Percentiles rank a stretch among this genome's conserved stretches.
These are phyloP conservation scores for Coemansia sp. DNA, from an alignment of 192 early-diverging fungal species.

Conservation along the genomic window DNA sequence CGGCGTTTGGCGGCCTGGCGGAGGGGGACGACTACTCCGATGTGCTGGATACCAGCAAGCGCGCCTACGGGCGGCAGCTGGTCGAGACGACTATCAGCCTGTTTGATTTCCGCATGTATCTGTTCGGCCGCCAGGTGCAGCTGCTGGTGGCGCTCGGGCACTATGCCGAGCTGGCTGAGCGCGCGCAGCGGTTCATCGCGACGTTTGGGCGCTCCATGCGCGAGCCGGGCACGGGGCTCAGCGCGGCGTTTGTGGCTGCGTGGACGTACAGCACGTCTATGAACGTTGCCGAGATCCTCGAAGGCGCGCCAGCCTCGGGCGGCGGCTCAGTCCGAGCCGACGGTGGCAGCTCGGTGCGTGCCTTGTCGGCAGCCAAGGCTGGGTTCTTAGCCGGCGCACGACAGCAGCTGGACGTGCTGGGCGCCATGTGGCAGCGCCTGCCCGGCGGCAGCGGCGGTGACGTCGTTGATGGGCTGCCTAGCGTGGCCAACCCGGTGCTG, in stretches of 20 bases:
- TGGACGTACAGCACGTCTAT: conserved; percentile 50
- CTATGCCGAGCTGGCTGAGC: conserved; percentile 34
- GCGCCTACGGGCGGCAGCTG: conserved; percentile 86
- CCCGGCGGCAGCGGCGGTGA: background rate
- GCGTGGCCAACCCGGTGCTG: conserved; percentile 44
- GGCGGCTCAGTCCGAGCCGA: conserved; percentile 10
- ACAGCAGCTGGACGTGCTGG: conserved; percentile 48
- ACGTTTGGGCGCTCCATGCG: conserved; percentile 37
- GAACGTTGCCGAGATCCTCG: conserved; percentile 54
- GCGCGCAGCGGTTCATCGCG: conserved; percentile 41
- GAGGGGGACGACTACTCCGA: conserved; percentile 86
- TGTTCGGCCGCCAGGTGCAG: conserved; percentile 89
- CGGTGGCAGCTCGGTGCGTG: background rate
- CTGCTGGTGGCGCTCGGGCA: conserved; percentile 70
- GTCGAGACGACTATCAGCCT: conserved; percentile 87
- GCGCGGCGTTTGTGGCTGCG: conserved; percentile 35
- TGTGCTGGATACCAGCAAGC: conserved; percentile 71
- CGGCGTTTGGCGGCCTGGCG: conserved; percentile 83
- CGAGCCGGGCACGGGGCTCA: conserved; percentile 34
- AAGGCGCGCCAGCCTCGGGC: conserved; percentile 28
- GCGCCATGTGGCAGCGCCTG: conserved; percentile 24
- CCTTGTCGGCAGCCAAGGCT: conserved; percentile 48
- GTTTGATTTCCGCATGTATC: conserved; percentile 96
- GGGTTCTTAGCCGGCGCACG: conserved; percentile 48
- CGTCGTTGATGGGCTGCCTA: background rate